These are phyloP conservation scores for Colletotrichum salicis DNA, from an alignment of 2,329 filamentous ascomycete species.

Conservation along the genomic window DNA sequence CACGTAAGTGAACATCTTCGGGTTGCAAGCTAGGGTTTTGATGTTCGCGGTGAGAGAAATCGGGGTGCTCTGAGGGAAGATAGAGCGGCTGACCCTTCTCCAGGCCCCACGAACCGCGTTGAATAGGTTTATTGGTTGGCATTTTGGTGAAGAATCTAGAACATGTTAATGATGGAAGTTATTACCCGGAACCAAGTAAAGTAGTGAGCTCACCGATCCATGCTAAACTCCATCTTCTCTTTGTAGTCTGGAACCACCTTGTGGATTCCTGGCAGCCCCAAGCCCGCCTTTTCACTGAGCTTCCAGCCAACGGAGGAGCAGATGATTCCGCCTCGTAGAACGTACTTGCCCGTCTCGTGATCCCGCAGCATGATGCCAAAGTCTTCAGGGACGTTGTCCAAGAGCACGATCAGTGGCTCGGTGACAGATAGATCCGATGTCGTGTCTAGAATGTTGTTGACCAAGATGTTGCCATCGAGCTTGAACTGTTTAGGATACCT, in stretches of 20 bases:
- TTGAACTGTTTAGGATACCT: conserved; percentile 82
- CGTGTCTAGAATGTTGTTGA: conserved; percentile 75
- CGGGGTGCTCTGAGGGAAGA: conserved; percentile 75
- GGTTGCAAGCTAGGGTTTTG: conserved; percentile 68
- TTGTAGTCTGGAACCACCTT: conserved; percentile 82
- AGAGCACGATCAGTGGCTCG: conserved; percentile 74
- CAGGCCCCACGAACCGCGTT: conserved; percentile 85
- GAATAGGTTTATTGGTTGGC: conserved; percentile 78
- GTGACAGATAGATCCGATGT: conserved; percentile 69
- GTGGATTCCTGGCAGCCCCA: conserved; percentile 78
- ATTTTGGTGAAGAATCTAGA: conserved; percentile 83
- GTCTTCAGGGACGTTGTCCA: conserved; percentile 86
- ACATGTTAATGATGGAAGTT: background rate
- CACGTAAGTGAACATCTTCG: conserved; percentile 74
- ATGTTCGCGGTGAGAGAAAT: conserved; percentile 66
- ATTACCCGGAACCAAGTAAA: no score
- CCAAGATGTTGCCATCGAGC: conserved; percentile 67
- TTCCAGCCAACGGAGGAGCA: conserved; percentile 87
- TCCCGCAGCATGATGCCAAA: conserved; percentile 82
- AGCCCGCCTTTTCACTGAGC: conserved; percentile 77
- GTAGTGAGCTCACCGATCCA: conserved; percentile 73
- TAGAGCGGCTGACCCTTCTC: conserved; percentile 81
- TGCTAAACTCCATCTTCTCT: conserved; percentile 87
- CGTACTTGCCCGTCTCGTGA: conserved; percentile 76
- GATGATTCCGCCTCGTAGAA: conserved; percentile 79